Evolutionary conservation across 352 stramenopile genomes (phyloP).

Genomic region (Nothophytophthora sp.): DNA sequence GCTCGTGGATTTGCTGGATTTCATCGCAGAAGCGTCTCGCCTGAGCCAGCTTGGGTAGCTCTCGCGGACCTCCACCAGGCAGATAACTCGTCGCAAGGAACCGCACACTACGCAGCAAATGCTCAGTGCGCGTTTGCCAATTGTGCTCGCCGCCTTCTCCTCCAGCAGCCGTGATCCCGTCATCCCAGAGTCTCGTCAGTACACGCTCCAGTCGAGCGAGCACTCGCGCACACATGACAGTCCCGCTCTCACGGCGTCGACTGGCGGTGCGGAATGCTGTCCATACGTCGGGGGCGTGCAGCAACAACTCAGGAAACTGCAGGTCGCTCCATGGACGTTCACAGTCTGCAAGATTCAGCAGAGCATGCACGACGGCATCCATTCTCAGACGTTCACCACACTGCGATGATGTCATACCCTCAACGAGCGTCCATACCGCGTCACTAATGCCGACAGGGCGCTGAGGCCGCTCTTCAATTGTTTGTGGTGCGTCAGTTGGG

Average conservation of each 20-base stretch:
- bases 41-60: constrained; percentile 24
- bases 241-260: constrained; percentile 15
- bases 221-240: constrained; percentile 25
- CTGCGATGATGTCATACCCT: constrained; percentile 11
- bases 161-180: constrained; percentile 16
- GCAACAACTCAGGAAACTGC: constrained; percentile 28
- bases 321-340: constrained; percentile 26
- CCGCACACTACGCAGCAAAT: constrained; percentile 30
- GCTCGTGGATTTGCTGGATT: constrained; percentile 25
- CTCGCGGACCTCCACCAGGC: constrained; percentile 7
- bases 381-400: constrained; percentile 14
- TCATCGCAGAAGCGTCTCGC: constrained; percentile 29
- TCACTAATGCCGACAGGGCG: not conserved
- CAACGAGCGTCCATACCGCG: constrained; percentile 5
- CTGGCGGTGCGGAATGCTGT: constrained; percentile 26
- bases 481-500: not conserved
- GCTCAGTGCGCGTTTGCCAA: constrained; percentile 34
- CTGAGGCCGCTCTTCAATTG: constrained; percentile 7
- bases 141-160: constrained; percentile 20
- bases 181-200: constrained; percentile 26
- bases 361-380: constrained; percentile 11
- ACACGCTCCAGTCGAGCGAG: constrained; percentile 25
- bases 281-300: constrained; percentile 32
- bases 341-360: constrained; percentile 22
- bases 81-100: constrained; percentile 25